Evolutionary conservation across 352 stramenopile species (phyloP).

Genomic region (Aphanomyces cochlioides): DNA sequence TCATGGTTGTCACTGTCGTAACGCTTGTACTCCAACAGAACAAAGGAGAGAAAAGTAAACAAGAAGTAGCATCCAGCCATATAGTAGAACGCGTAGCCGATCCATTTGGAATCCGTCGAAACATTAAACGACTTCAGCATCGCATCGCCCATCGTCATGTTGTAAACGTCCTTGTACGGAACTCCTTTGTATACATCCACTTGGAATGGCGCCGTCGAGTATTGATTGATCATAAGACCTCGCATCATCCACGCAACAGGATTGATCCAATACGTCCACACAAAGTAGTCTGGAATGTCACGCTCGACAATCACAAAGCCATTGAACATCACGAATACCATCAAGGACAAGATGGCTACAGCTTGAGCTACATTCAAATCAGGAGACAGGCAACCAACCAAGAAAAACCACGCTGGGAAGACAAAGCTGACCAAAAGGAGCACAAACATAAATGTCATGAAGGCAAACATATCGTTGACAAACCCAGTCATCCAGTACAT

Average conservation of each 20-base stretch:
- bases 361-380: neutral
- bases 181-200: neutral
- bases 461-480: neutral
- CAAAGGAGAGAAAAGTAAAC: neutral
- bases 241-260: neutral
- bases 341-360: neutral
- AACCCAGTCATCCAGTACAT: neutral
- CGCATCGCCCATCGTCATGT: neutral
- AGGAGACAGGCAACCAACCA: neutral
- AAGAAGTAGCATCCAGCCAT: neutral
- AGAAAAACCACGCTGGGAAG: neutral
- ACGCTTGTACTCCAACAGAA: neutral
- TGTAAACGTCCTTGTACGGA: neutral
- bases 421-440: neutral
- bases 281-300: neutral
- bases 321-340: neutral
- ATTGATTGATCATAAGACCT: neutral
- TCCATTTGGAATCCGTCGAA: neutral
- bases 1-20: neutral
- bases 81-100: neutral
- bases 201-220: neutral
- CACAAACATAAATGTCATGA: neutral
- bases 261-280: neutral
- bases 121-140: neutral
- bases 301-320: neutral